Evolutionary conservation across 257 asterid genomes (phyloP).

Genomic region (Lycium barbarum): DNA sequence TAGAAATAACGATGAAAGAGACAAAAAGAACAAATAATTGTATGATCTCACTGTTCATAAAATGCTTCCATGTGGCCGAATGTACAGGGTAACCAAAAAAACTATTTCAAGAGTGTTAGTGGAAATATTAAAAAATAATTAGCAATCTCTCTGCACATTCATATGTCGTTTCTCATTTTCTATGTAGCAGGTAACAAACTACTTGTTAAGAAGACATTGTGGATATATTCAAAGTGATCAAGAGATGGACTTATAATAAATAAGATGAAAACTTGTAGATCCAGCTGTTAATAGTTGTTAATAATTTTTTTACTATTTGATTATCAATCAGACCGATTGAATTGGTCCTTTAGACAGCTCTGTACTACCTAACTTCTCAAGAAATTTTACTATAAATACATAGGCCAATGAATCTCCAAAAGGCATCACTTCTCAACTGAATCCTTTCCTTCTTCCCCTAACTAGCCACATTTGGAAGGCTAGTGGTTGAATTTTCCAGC

Average conservation of each 20-base stretch:
- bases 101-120: background rate
- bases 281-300: slow-evolving; percentile 11
- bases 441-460: background rate
- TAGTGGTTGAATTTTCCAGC: background rate
- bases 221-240: background rate
- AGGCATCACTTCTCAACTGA: slow-evolving; percentile 1
- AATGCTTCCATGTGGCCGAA: slow-evolving; percentile 10
- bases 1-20: background rate
- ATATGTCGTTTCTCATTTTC: background rate
- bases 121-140: background rate
- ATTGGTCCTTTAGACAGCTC: slow-evolving; percentile 8
- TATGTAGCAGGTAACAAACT: slow-evolving; percentile 13
- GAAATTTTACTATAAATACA: background rate
- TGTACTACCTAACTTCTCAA: background rate
- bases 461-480: background rate
- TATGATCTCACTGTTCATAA: background rate
- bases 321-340: background rate
- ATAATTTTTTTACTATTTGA: background rate
- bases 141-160: background rate
- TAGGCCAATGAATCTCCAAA: background rate
- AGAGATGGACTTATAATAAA: background rate
- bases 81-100: background rate
- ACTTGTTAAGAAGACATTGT: background rate
- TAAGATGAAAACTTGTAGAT: background rate
- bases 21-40: slow-evolving; percentile 5